Base-by-base conservation (phyloP, 2,329 filamentous ascomycete genomes). In the Fusarium anguioides region DNA sequence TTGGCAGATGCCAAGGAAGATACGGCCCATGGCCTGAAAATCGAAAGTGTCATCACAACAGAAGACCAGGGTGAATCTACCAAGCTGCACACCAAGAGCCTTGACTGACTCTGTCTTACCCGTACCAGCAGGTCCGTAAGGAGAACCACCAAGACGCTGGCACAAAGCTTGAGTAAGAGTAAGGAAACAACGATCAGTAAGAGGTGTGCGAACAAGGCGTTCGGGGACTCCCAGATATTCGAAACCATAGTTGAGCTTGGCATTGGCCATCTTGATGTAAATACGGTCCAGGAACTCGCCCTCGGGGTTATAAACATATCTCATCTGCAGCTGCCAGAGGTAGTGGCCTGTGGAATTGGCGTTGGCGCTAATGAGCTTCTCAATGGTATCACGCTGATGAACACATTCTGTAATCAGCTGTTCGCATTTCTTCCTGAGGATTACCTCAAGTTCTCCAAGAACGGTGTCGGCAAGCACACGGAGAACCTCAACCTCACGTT, bases 21-120 rank as follows among this genome's bases (percentile, higher is more conserved):
- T 99, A 71, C 96, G 93, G 15, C 96, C 96, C 96, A 99, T 99
- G 48, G 96, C 96, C 76, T 99, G 96, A 84, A 98, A 99, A 79
- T 99, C 96, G 74, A 99, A 99, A 1, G 96, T 99, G 80, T 99
- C 96, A 76, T 99, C 96, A 82, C 96, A 99, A 79, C 96, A 99
- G 83, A 99, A 99, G 26, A 99, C 96, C 24, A 99, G 87, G 3
- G 96, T 99, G 78, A 99, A 99, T 61, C 96, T 90, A 76, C 96
- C 96, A 53, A 99, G 89, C 78, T 99, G 94, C 6, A 99, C 87
- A 83, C 96, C 96, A 24, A 99, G 86, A 20, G 96, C 96, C 80
- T 99, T 99, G 77, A 99, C 96, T 3, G 96, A 99, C 77, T 99
- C 96, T 0, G 96, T 99, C 81, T 99, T 99, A 78, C 96, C 96